phyloP scores from a whole-genome alignment of 2,329 filamentous ascomycete species.

The Pseudogymnoascus sp. region DNA sequence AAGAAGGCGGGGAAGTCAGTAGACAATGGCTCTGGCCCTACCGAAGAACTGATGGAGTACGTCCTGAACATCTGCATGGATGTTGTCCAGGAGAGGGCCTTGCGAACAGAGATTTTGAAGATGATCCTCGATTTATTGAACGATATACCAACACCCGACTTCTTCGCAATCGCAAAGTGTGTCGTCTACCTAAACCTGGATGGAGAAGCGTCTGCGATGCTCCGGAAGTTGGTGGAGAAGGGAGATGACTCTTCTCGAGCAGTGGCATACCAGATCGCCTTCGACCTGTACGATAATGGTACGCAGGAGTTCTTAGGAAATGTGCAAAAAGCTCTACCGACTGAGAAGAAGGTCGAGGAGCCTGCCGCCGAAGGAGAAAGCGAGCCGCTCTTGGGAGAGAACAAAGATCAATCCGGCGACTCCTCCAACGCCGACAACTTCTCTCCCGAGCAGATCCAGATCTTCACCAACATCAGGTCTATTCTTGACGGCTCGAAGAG shows the following conservation, averaged over 20 bases:
- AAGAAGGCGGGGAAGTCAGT: conserved; percentile 54
- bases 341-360: conserved; percentile 43
- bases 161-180: conserved; percentile 96
- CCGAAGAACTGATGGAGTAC: conserved; percentile 95
- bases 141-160: conserved; percentile 86
- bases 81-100: conserved; percentile 83
- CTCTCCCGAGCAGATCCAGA: conserved; percentile 45
- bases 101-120: conserved; percentile 76
- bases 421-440: conserved; percentile 23
- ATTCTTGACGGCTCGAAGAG: conserved; percentile 84
- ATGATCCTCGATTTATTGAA: conserved; percentile 93
- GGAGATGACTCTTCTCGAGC: conserved; percentile 71
- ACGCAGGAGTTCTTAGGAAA: conserved; percentile 94
- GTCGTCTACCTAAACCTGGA: conserved; percentile 93
- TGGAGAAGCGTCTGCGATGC: conserved; percentile 78
- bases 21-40: conserved; percentile 49
- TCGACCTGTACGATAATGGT: conserved; percentile 96
- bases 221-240: conserved; percentile 69
- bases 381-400: conserved; percentile 48
- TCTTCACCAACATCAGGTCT: conserved; percentile 54
- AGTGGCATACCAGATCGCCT: conserved; percentile 93
- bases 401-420: conserved; percentile 33
- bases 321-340: conserved; percentile 72
- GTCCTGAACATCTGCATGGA: conserved; percentile 95
- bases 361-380: conserved; percentile 46